phyloP scores from a whole-genome alignment of 1,284 basidiomycete genomes.

The Trametes versicolor region DNA sequence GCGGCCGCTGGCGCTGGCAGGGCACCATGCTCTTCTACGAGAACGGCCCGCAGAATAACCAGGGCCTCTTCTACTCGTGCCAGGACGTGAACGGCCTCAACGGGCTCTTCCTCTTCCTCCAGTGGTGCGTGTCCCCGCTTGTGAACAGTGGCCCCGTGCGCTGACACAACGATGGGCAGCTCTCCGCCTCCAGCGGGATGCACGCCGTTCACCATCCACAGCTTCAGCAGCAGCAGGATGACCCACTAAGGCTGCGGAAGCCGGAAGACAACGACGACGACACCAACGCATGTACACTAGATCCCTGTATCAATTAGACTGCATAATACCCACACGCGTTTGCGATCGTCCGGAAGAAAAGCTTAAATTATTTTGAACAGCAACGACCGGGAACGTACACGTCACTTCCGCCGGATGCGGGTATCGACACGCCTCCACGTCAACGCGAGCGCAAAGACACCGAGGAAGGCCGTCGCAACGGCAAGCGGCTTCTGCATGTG shows the following conservation, averaged over 20 bases:
- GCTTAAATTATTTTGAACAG: conserved; percentile 31
- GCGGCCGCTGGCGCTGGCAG: conserved; percentile 62
- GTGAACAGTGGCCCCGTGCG: too few relatives aligned
- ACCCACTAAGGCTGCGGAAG: conserved; percentile 9
- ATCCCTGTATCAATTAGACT: conserved; percentile 24
- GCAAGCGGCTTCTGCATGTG: conserved; percentile 87
- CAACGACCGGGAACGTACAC: conserved; percentile 21
- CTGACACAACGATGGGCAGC: conserved; percentile 26
- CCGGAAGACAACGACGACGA: neutral
- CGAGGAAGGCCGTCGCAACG: conserved; percentile 74
- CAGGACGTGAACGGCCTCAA: conserved; percentile 46
- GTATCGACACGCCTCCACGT: conserved; percentile 72
- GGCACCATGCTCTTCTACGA: conserved; percentile 66
- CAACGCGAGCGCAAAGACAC: conserved; percentile 70
- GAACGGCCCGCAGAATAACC: conserved; percentile 52
- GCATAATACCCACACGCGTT: neutral
- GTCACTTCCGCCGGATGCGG: conserved; percentile 62
- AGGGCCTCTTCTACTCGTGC: conserved; percentile 63
- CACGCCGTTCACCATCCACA: conserved; percentile 58
- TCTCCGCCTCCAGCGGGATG: conserved; percentile 45
- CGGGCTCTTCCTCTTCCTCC: conserved; percentile 59
- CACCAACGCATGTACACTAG: conserved; percentile 19
- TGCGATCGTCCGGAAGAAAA: conserved; percentile 6
- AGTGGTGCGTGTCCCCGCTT: conserved; percentile 50
- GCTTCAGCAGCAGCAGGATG: conserved; percentile 44